Percentiles rank a stretch among this genome's conserved stretches.
phyloP scores from a whole-genome alignment of 441 rosid species.

The Theobroma grandiflorum region DNA sequence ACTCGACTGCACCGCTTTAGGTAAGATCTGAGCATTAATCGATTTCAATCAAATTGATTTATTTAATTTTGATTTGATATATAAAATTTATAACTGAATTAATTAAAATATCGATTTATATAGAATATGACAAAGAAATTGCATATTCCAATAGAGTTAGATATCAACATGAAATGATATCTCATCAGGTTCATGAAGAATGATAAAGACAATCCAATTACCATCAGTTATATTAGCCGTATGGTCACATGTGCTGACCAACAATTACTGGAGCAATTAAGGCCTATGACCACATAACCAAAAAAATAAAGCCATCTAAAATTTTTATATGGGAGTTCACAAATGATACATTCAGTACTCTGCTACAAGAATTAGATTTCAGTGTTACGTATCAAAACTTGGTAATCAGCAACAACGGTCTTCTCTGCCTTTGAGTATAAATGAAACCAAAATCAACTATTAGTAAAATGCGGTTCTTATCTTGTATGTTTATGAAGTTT shows the following conservation, averaged over 20 bases:
- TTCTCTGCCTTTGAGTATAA: constrained; percentile 10
- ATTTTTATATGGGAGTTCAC: background rate
- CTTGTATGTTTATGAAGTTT: constrained; percentile 15
- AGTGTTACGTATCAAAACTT: constrained; percentile 8
- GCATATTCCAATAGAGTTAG: background rate
- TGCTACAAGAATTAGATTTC: background rate
- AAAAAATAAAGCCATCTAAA: background rate
- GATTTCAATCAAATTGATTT: too few species aligned
- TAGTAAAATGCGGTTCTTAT: background rate
- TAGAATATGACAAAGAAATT: too few species aligned
- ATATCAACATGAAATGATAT: too few species aligned
- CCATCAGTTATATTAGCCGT: too few species aligned
- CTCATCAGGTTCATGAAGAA: too few species aligned
- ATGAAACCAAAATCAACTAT: background rate
- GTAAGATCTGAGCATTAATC: too few species aligned
- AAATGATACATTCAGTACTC: background rate
- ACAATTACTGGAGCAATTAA: background rate
- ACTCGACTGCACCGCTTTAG: too few species aligned
- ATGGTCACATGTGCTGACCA: background rate
- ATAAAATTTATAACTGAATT: too few species aligned
- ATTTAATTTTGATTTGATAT: too few species aligned
- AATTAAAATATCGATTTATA: too few species aligned
- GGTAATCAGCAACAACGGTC: background rate
- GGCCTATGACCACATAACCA: background rate
- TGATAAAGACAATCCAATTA: too few species aligned